phyloP scores from a whole-genome alignment of 768 basidiomycete species.

The Boletus pseudopeckii region DNA sequence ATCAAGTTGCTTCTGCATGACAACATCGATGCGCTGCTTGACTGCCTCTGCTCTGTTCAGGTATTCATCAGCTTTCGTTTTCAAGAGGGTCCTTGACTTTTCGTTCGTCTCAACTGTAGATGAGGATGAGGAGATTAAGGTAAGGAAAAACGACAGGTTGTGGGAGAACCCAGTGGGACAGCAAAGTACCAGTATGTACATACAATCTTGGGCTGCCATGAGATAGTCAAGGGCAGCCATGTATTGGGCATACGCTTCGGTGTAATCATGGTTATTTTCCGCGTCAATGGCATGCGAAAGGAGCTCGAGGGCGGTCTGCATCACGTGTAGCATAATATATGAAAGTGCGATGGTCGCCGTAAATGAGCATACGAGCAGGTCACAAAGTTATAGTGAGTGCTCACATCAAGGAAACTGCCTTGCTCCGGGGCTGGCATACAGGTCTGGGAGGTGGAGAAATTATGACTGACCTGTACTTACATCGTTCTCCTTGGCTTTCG shows the following conservation, averaged over 20 bases:
- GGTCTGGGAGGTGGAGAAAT: not conserved
- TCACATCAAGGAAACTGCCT: conserved; percentile 11
- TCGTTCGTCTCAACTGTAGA: conserved; percentile 15
- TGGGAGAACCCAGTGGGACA: not conserved
- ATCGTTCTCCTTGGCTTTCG: no score
- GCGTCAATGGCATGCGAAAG: conserved; percentile 88
- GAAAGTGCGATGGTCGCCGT: not conserved
- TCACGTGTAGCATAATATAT: not conserved
- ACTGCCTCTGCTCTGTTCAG: conserved; percentile 15
- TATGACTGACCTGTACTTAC: not conserved
- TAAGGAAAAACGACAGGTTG: not conserved
- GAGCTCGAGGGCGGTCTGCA: conserved; percentile 75
- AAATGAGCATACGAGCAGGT: not conserved
- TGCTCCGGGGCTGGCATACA: not conserved
- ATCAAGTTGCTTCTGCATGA: not conserved
- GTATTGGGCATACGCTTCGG: conserved; percentile 88
- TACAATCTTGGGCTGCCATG: conserved; percentile 80
- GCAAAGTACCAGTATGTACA: conserved; percentile 41
- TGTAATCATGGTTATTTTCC: conserved; percentile 86
- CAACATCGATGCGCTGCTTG: not conserved
- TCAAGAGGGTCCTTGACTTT: conserved; percentile 15
- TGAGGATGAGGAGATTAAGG: not conserved
- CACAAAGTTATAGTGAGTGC: not conserved
- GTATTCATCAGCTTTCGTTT: conserved; percentile 20
- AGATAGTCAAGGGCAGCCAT: conserved; percentile 95